A percentile compares a stretch with the other conserved stretches of the same genome.
Conservation (phyloP, 2,329 filamentous ascomycete species). For the Sporothrix inflata region DNA sequence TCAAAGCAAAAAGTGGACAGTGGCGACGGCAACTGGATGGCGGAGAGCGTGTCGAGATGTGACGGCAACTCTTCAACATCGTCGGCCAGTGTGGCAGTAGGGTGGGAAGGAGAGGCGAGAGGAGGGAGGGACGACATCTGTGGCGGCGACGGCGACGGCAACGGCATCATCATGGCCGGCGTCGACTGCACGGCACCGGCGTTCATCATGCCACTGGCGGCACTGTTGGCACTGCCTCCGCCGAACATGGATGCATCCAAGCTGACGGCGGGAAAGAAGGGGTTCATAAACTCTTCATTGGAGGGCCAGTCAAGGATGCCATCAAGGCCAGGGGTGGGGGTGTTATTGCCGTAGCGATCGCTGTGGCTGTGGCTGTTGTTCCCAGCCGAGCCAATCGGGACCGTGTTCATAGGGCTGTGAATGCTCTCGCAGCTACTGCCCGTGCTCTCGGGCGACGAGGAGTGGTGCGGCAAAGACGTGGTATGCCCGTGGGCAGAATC, state of each 20-base stretch:
- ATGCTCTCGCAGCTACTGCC: constrained; percentile 1
- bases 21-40: neutral
- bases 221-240: neutral
- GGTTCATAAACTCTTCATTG: constrained; percentile 18
- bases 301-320: constrained; percentile 19
- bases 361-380: neutral
- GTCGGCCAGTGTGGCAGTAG: neutral
- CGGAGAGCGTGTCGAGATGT: neutral
- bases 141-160: neutral
- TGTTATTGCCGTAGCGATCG: neutral
- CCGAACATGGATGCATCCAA: constrained; percentile 9
- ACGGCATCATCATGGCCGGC: neutral
- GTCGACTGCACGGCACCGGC: neutral
- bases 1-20: neutral
- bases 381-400: constrained; percentile 10
- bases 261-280: constrained; percentile 18
- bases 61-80: constrained; percentile 11
- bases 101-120: neutral
- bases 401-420: neutral
- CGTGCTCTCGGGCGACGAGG: neutral
- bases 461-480: neutral
- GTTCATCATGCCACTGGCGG: neutral
- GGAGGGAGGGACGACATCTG: neutral
- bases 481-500: neutral
- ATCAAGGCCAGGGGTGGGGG: neutral